Percentiles rank a stretch among this genome's conserved stretches.
Conservation (phyloP, 345 rosid genomes). For the Lepidium sativum region DNA sequence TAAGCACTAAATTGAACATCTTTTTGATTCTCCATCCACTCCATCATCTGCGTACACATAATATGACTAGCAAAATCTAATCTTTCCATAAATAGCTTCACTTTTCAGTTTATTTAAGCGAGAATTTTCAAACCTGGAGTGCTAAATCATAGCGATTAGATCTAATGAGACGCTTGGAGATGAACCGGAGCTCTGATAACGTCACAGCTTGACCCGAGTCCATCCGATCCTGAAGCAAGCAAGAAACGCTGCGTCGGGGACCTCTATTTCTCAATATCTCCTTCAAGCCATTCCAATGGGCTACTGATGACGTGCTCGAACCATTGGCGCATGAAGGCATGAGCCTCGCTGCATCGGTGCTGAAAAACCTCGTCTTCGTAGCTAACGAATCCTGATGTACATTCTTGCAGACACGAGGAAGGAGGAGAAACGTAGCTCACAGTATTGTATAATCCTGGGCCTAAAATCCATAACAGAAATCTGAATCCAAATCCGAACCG, state of each 20-base stretch:
- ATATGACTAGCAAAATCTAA: background rate
- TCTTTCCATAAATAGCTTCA: background rate
- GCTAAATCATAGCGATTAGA: constrained; percentile 41
- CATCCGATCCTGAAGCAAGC: constrained; percentile 31
- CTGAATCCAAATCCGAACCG: too few relatives aligned
- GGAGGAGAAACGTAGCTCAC: background rate
- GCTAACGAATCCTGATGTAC: constrained; percentile 1
- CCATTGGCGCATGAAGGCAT: constrained; percentile 15
- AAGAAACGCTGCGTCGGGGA: constrained; percentile 21
- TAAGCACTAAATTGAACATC: constrained; percentile 15
- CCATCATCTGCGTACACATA: constrained; percentile 28
- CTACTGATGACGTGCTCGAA: background rate
- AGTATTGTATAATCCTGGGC: too few relatives aligned
- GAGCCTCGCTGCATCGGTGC: constrained; percentile 18
- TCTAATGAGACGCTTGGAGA: constrained; percentile 27
- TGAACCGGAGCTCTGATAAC: constrained; percentile 34
- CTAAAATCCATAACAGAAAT: too few relatives aligned
- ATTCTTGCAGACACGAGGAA: background rate
- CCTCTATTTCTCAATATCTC: constrained; percentile 31
- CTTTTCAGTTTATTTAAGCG: background rate
- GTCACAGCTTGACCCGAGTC: constrained; percentile 32
- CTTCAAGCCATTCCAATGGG: constrained; percentile 6
- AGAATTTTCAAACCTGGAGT: constrained; percentile 35
- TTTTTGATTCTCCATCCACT: constrained; percentile 43
- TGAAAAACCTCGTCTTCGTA: background rate